Percentiles rank a stretch among this genome's conserved stretches.
phyloP scores from a whole-genome alignment of 2,329 filamentous ascomycete species.

The Drechslerella coelobrocha region DNA sequence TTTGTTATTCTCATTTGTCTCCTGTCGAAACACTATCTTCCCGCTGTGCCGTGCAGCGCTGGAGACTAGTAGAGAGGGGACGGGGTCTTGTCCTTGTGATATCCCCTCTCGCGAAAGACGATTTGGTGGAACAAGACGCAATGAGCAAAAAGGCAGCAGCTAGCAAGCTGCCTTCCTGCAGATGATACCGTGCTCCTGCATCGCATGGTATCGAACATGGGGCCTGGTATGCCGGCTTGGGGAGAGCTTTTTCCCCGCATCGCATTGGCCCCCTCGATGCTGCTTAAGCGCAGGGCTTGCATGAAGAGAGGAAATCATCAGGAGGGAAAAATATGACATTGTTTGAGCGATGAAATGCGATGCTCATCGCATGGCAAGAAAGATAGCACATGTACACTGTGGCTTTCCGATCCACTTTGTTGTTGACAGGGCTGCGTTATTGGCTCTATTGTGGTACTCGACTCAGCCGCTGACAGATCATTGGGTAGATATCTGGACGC shows the following conservation, averaged over 20 bases:
- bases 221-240: background rate
- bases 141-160: background rate
- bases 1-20: constrained; percentile 1
- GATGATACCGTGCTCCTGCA: constrained; percentile 2
- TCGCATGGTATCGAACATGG: no score
- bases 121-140: background rate
- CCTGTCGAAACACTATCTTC: constrained; percentile 1
- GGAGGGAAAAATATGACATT: background rate
- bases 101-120: background rate
- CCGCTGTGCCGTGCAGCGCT: background rate
- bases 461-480: constrained; percentile 42
- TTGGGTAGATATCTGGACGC: constrained; percentile 68
- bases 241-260: constrained; percentile 30
- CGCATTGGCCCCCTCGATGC: constrained; percentile 30
- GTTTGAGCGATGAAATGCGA: constrained; percentile 29
- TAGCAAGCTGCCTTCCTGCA: background rate
- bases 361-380: constrained; percentile 48
- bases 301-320: constrained; percentile 6
- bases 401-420: no score
- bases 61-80: background rate
- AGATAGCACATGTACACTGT: no score
- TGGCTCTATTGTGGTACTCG: constrained; percentile 10
- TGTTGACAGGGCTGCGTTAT: constrained; percentile 29
- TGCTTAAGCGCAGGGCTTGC: constrained; percentile 49
- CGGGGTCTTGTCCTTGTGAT: background rate